Evolutionary conservation across 495 filamentous ascomycete genomes (phyloP).

Genomic region (Pyronema domesticum): DNA sequence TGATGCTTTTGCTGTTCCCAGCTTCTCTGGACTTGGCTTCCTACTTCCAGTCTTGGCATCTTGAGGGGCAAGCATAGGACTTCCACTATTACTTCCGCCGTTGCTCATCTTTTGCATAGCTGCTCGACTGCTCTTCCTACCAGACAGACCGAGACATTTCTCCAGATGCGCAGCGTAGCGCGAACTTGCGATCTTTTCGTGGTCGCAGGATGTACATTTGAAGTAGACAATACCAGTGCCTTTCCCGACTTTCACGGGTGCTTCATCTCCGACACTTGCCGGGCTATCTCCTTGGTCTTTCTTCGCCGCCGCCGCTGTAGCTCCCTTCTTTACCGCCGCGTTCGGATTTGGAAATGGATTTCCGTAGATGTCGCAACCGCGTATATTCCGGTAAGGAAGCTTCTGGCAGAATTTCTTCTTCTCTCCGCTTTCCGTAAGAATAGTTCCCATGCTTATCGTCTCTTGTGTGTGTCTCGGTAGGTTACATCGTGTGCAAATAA

Average conservation of each 20-base stretch:
- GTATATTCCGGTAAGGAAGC: conserved; percentile 14
- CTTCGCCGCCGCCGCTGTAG: conserved; percentile 1
- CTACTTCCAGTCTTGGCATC: conserved; percentile 11
- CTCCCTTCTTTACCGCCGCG: conserved; percentile 10
- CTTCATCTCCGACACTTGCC: not conserved
- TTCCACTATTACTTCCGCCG: conserved; percentile 10
- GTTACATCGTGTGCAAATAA: conserved; percentile 20
- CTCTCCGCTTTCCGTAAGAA: not conserved
- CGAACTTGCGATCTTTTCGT: conserved; percentile 11
- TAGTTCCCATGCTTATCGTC: conserved; percentile 5
- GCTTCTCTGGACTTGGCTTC: conserved; percentile 20
- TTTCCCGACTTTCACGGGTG: conserved; percentile 8
- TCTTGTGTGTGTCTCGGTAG: conserved; percentile 14
- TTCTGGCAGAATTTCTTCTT: conserved; percentile 22
- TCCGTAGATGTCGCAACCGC: conserved; percentile 21
- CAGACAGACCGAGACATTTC: conserved; percentile 19
- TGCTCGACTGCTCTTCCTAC: conserved; percentile 16
- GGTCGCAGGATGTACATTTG: conserved; percentile 15
- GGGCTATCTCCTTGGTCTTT: conserved; percentile 10
- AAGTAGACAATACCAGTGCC: conserved; percentile 14
- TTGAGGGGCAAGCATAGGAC: conserved; percentile 16
- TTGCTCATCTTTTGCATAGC: conserved; percentile 23
- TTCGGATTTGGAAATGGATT: conserved; percentile 21
- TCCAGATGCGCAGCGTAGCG: conserved; percentile 19
- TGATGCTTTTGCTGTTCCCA: not conserved